Evolutionary conservation across 2,329 filamentous ascomycete species (phyloP), one percentile per base, ranked within the genome.

Genomic region (Aureobasidium zeae): DNA sequence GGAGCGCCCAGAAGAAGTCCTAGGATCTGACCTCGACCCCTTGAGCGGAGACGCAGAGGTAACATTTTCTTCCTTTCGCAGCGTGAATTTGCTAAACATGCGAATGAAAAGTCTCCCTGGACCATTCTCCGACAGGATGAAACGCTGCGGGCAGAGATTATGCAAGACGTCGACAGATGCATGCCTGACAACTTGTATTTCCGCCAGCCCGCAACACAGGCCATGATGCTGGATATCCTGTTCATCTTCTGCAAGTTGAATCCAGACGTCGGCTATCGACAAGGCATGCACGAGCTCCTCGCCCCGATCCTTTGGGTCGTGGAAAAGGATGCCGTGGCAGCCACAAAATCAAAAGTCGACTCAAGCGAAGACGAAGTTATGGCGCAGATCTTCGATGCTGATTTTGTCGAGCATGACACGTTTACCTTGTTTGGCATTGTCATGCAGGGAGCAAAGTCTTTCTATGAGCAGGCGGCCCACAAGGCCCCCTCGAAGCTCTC

Each of bases 271-370:
- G 86, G 86, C 12, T 98, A 98, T 60, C 79, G 91, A n/a, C 91
- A 98, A 66, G 91, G 91, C 9, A 98, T 98, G 89, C 91, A 98
- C 60, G 91, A 98, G 64, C 70, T 98, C 31, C 71, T 96, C 11
- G 91, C 91, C 0, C 88, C 91, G 0, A 79, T 98, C 26, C 68
- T 95, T 5, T 86, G 86, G 73, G 83, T 86, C 2, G 68, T 96
- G 5, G 79, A 88, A 53, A 73, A 81, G 53, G 91, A 98, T 64
- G 82, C 88, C 5, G 69, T 94, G 38, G 28, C 31, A 26, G 26
- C 36, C 10, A n/a, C n/a, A n/a, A 31, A 45, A 15, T 17, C 43
- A 3, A 30, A 29, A 2, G 36, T 26, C 11, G 28, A 46, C 17
- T 25, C 26, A 10, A n/a, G 29, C 5, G 59, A 64, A 3, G 73